A percentile compares a stretch with the other conserved stretches of the same genome.
Evolutionary conservation across 441 rosid species (phyloP).

Genomic region (Corymbia citriodora): DNA sequence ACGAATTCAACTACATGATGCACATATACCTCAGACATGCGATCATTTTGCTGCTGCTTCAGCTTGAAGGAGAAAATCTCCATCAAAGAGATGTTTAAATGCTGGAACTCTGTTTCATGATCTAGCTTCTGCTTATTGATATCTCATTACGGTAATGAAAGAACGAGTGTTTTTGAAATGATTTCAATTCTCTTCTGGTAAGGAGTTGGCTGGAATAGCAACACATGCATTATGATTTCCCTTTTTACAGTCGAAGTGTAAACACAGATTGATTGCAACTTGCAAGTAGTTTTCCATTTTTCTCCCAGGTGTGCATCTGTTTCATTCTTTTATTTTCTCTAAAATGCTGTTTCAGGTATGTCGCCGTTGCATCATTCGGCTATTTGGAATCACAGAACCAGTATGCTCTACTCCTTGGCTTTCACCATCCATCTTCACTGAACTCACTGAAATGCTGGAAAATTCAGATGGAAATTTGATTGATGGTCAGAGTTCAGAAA

Average conservation of each 20-base stretch:
- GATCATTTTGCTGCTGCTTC: not conserved
- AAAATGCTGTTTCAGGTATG: slow-evolving; percentile 51
- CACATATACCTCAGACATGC: not conserved
- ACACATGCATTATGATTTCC: not conserved
- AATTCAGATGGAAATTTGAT: not conserved
- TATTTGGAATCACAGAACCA: slow-evolving; percentile 40
- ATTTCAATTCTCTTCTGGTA: not conserved
- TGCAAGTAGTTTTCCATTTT: not conserved
- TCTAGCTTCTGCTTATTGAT: not conserved
- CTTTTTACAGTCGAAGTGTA: not conserved
- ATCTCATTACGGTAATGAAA: not conserved
- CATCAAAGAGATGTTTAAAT: not conserved
- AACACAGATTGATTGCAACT: not conserved
- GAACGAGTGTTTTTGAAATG: too few relatives aligned
- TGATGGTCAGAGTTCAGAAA: not conserved
- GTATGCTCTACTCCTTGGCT: slow-evolving; percentile 22
- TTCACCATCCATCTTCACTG: slow-evolving; percentile 19
- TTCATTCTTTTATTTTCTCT: not conserved
- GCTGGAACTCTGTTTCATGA: not conserved
- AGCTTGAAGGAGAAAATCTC: not conserved
- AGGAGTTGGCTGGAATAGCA: not conserved
- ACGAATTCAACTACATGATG: not conserved
- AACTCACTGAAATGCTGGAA: slow-evolving; percentile 13
- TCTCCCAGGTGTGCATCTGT: not conserved
- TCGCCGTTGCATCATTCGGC: slow-evolving; percentile 62